Conservation (phyloP, 768 basidiomycete genomes). For the Mycena rebaudengoi region DNA sequence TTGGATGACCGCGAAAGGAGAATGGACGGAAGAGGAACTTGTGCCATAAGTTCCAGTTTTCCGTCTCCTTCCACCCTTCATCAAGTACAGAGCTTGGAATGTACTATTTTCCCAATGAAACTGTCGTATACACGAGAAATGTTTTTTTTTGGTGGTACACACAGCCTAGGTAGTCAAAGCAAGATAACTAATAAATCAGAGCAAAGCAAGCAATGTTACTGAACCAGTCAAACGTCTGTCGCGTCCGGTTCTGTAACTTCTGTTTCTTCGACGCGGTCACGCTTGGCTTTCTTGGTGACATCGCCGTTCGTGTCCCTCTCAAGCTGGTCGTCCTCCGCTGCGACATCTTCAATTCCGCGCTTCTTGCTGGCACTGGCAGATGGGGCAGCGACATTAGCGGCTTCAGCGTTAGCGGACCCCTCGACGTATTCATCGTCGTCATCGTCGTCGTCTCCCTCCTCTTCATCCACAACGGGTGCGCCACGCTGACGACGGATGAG, state of each 20-base stretch:
- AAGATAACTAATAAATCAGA: slow-evolving; percentile 16
- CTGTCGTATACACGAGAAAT: slow-evolving; percentile 17
- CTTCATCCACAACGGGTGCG: slow-evolving; percentile 31
- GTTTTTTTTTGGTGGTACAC: slow-evolving; percentile 21
- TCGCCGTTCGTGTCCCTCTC: slow-evolving; percentile 41
- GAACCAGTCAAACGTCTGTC: slow-evolving; percentile 4
- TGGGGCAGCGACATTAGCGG: slow-evolving; percentile 6
- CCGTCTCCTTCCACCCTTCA: neutral
- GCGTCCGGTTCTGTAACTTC: slow-evolving; percentile 2
- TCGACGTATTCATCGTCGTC: slow-evolving; percentile 36
- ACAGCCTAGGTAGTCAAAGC: neutral
- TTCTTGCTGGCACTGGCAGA: slow-evolving; percentile 39
- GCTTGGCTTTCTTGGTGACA: slow-evolving; percentile 53
- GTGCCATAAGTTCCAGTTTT: slow-evolving; percentile 59
- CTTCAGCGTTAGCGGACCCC: no score
- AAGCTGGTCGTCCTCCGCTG: slow-evolving; percentile 32
- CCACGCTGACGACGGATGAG: slow-evolving; percentile 33
- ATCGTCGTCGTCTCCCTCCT: slow-evolving; percentile 36
- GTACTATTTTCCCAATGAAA: neutral
- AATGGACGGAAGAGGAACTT: slow-evolving; percentile 68
- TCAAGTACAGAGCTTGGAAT: no score
- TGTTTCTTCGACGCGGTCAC: slow-evolving; percentile 36
- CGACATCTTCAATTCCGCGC: slow-evolving; percentile 44
- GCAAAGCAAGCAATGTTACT: slow-evolving; percentile 23
- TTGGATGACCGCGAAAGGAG: slow-evolving; percentile 48